phyloP scores from a whole-genome alignment of 345 rosid genomes.

The Eucalyptus tenuipes region DNA sequence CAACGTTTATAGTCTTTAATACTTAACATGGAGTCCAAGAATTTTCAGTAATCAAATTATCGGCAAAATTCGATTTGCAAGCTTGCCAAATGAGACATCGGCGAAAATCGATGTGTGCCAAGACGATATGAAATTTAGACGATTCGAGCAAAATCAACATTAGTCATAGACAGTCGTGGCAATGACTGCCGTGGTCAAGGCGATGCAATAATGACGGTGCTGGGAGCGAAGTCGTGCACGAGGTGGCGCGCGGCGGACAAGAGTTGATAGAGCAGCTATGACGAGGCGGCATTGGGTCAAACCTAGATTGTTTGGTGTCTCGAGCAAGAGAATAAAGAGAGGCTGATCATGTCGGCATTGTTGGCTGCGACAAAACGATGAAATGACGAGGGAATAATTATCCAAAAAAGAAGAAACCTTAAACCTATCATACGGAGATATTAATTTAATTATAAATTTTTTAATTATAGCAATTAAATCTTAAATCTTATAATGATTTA shows the following conservation, averaged over 20 bases:
- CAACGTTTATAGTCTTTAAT: neutral
- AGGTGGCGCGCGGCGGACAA: too few species aligned
- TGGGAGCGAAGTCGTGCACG: too few species aligned
- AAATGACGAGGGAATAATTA: too few species aligned
- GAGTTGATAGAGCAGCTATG: too few species aligned
- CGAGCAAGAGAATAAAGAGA: too few species aligned
- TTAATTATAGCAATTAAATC: fast-evolving
- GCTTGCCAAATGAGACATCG: neutral
- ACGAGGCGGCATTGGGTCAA: too few species aligned
- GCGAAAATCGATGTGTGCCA: neutral
- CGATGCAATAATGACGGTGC: too few species aligned
- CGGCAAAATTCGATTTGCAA: neutral
- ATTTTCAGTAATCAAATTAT: neutral
- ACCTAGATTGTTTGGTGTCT: too few species aligned
- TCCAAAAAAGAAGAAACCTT: fast-evolving
- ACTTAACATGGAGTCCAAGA: neutral
- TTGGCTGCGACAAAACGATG: neutral
- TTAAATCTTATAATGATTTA: too few species aligned
- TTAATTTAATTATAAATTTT: fast-evolving
- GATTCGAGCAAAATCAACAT: too few species aligned
- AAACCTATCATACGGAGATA: fast-evolving
- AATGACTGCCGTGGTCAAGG: too few species aligned
- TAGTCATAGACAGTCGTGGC: too few species aligned
- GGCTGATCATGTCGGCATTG: neutral
- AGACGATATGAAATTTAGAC: neutral